These are phyloP conservation scores for Saccharomyces uvarum DNA, from an alignment of 1,139 yeast species.

Conservation along the genomic window DNA sequence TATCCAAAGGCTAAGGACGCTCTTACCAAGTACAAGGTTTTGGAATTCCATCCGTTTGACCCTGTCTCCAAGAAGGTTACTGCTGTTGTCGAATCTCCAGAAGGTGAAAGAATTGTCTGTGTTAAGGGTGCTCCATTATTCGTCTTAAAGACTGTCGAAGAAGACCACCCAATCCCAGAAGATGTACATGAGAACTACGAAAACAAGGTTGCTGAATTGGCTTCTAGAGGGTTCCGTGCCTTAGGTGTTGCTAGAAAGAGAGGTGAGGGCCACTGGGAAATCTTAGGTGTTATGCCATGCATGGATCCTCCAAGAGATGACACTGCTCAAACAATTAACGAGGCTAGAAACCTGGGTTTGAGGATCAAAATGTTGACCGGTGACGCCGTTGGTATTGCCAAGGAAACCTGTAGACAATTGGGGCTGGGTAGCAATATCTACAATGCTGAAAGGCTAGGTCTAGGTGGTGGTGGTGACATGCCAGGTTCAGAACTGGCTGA, in stretches of 20 bases:
- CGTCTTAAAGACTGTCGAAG: slow-evolving; percentile 92
- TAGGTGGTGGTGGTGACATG: slow-evolving; percentile 94
- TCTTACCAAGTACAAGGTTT: slow-evolving; percentile 88
- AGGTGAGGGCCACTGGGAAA: slow-evolving; percentile 99
- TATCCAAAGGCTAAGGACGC: slow-evolving; percentile 95
- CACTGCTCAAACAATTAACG: slow-evolving; percentile 91
- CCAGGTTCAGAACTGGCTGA: slow-evolving; percentile 95
- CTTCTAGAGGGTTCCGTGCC: slow-evolving; percentile 97
- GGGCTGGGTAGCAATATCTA: slow-evolving; percentile 95
- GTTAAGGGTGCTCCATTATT: slow-evolving; percentile 97
- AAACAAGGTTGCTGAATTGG: slow-evolving; percentile 95
- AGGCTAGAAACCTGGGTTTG: slow-evolving; percentile 88
- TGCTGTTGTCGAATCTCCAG: slow-evolving; percentile 90
- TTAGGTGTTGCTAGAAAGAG: slow-evolving; percentile 98
- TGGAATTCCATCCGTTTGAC: slow-evolving; percentile 95
- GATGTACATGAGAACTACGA: slow-evolving; percentile 91
- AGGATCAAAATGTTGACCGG: slow-evolving; percentile 97
- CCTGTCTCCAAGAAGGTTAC: slow-evolving; percentile 96
- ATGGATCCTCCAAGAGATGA: slow-evolving; percentile 99
- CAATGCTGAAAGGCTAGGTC: slow-evolving; percentile 94
- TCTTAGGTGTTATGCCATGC: slow-evolving; percentile 96
- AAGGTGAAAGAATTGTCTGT: slow-evolving; percentile 92
- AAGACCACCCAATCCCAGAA: slow-evolving; percentile 93
- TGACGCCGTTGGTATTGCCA: slow-evolving; percentile 98
- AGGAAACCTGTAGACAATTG: slow-evolving; percentile 96